These are phyloP conservation scores for Cupressus sempervirens DNA, from an alignment of 75 land plant species.

Conservation along the genomic window DNA sequence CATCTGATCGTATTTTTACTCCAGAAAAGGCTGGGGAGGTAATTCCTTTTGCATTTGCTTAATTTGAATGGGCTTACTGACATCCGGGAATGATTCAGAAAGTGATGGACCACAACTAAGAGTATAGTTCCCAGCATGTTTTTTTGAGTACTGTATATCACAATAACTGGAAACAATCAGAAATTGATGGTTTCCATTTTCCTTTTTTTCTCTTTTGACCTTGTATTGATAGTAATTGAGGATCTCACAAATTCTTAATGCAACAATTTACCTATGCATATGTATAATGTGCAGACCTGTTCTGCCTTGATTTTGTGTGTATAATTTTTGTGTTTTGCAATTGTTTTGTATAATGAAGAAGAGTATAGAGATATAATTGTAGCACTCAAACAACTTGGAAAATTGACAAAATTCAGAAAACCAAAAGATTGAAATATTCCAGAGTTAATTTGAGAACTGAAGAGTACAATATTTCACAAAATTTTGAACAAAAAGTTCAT, in stretches of 20 bases:
- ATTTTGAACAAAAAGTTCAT: no score
- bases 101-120: not conserved
- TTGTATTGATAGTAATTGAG: not conserved
- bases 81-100: not conserved
- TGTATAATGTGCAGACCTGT: not conserved
- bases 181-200: constrained; percentile 9
- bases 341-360: no score
- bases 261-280: not conserved
- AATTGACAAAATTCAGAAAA: no score
- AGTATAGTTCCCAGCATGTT: not conserved
- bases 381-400: no score
- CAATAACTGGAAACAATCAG: not conserved
- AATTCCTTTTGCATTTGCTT: constrained; percentile 9
- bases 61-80: not conserved
- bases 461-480: no score
- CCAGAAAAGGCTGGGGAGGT: constrained; percentile 94
- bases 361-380: no score
- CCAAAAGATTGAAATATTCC: no score
- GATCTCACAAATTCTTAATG: not conserved
- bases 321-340: no score
- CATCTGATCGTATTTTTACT: constrained; percentile 67
- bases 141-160: not conserved
- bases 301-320: no score
- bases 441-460: no score
- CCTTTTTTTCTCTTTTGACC: not conserved